A percentile compares a stretch with the other conserved stretches of the same genome.
Conservation (phyloP, 345 rosid species). For the Bruguiera sexangula region DNA sequence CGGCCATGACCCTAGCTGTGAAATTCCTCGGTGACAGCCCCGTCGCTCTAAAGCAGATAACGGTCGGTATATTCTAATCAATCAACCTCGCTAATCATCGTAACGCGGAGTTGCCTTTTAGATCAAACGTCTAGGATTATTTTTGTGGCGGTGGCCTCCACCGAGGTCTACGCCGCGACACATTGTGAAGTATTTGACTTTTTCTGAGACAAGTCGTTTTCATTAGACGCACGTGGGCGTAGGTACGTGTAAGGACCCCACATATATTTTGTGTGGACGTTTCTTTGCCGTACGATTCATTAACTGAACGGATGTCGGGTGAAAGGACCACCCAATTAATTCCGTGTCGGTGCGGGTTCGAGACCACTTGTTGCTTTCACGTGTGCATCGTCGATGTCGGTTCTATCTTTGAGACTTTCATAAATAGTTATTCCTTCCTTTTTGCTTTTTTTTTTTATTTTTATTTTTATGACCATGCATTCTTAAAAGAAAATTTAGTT, state of each 20-base stretch:
- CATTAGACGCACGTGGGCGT: slow-evolving; percentile 45
- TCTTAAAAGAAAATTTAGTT: too few species aligned
- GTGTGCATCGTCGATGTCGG: background rate
- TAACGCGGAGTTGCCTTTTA: background rate
- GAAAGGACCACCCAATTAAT: slow-evolving; percentile 39
- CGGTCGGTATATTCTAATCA: slow-evolving; percentile 39
- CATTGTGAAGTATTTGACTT: slow-evolving; percentile 34
- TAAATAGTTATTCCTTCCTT: too few species aligned
- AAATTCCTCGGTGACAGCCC: slow-evolving; percentile 71
- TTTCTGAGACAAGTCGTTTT: slow-evolving; percentile 29
- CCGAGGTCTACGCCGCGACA: background rate
- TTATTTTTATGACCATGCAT: too few species aligned
- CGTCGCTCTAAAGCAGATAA: slow-evolving; percentile 51
- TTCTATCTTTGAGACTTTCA: background rate
- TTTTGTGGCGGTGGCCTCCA: background rate
- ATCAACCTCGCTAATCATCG: background rate
- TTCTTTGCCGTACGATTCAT: slow-evolving; percentile 38
- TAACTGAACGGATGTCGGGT: slow-evolving; percentile 41
- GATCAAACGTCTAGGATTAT: slow-evolving; percentile 43
- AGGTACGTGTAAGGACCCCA: slow-evolving; percentile 21
- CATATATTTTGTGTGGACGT: slow-evolving; percentile 2
- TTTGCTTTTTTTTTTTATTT: too few species aligned
- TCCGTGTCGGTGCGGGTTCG: slow-evolving; percentile 29
- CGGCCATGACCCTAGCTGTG: slow-evolving; percentile 83
- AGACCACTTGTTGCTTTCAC: slow-evolving; percentile 18